Percentiles rank a stretch among this genome's conserved stretches.
Evolutionary conservation across 2,329 filamentous ascomycete species (phyloP).

Genomic region (Neophaeococcomyces mojaviensis): DNA sequence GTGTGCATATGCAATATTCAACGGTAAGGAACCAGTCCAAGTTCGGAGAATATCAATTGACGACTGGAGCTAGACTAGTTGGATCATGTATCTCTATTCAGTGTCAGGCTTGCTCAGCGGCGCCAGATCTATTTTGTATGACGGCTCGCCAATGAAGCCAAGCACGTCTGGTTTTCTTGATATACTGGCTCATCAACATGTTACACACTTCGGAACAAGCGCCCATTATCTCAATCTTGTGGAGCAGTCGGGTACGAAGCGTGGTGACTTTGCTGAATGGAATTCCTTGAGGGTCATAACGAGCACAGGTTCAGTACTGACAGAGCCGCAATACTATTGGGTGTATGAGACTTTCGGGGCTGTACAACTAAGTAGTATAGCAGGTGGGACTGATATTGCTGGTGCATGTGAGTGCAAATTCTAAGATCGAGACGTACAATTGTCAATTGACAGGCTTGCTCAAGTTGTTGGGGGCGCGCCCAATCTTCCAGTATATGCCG

Average conservation of each 20-base stretch:
- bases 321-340: constrained; percentile 37
- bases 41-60: too few species aligned
- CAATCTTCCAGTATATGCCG: constrained; percentile 65
- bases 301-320: constrained; percentile 39
- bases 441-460: too few species aligned
- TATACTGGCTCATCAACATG: constrained; percentile 41
- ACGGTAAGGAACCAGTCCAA: too few species aligned
- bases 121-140: constrained; percentile 60
- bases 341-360: constrained; percentile 41
- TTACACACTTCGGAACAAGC: constrained; percentile 66
- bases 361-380: constrained; percentile 35
- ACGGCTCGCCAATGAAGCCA: constrained; percentile 42
- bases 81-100: constrained; percentile 70
- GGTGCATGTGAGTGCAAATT: too few species aligned
- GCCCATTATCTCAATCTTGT: constrained; percentile 69
- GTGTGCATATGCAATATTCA: constrained; percentile 50
- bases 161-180: not conserved
- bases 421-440: too few species aligned
- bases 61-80: constrained; percentile 63
- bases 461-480: too few species aligned
- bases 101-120: constrained; percentile 54
- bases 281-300: constrained; percentile 35
- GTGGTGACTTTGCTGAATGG: constrained; percentile 27
- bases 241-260: constrained; percentile 39
- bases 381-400: constrained; percentile 43